A percentile compares a stretch with the other conserved stretches of the same genome.
Conservation (phyloP, 805 yeast genomes). For the Metschnikowia arizonensis region DNA sequence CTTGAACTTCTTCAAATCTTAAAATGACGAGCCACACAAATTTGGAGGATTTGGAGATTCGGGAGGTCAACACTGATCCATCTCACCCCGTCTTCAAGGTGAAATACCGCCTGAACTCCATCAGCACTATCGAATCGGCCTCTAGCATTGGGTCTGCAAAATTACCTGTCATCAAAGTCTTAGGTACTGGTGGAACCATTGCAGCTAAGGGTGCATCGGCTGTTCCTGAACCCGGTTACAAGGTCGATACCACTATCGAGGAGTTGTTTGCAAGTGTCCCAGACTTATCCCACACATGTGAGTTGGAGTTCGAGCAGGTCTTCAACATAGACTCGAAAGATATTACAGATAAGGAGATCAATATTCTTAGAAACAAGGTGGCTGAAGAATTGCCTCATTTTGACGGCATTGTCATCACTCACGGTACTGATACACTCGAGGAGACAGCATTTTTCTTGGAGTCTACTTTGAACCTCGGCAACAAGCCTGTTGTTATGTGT, state of each 20-base stretch:
- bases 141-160: slow-evolving; percentile 15
- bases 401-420: slow-evolving; percentile 63
- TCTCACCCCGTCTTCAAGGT: slow-evolving; percentile 34
- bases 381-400: slow-evolving; percentile 40
- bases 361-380: slow-evolving; percentile 44
- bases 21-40: slow-evolving; percentile 2
- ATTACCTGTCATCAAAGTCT: slow-evolving; percentile 41
- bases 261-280: slow-evolving; percentile 46
- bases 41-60: slow-evolving; percentile 15
- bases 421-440: slow-evolving; percentile 68
- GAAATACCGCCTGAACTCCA: slow-evolving; percentile 33
- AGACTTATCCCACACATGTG: slow-evolving; percentile 50
- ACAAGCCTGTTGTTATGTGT: slow-evolving; percentile 59
- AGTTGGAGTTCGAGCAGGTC: slow-evolving; percentile 58
- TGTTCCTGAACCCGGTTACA: slow-evolving; percentile 52
- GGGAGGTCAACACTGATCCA: slow-evolving; percentile 24
- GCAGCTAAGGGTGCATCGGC: slow-evolving; percentile 49
- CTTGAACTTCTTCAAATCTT: not conserved
- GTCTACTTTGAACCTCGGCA: slow-evolving; percentile 33
- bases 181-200: slow-evolving; percentile 60
- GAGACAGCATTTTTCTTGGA: slow-evolving; percentile 66
- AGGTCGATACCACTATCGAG: slow-evolving; percentile 44
- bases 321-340: slow-evolving; percentile 61
- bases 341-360: slow-evolving; percentile 44
- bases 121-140: slow-evolving; percentile 19